Evolutionary conservation across 306 rosid genomes (phyloP).

Genomic region (Casuarina equisetifolia): DNA sequence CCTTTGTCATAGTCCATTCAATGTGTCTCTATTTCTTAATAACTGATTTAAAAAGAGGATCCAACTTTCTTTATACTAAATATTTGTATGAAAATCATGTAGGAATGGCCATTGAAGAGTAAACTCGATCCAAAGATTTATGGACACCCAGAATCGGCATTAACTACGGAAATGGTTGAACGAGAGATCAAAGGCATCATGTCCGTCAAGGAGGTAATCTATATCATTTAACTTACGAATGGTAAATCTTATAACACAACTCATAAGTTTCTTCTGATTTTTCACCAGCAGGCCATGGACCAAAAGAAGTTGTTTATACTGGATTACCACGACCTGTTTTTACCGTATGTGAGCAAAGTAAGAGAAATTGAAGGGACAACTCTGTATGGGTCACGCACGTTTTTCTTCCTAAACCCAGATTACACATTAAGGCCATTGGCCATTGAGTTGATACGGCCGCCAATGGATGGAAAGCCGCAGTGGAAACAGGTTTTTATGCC

Average conservation of each 20-base stretch:
- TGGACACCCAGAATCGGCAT: slow-evolving; percentile 68
- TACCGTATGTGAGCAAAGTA: slow-evolving; percentile 66
- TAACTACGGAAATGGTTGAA: slow-evolving; percentile 59
- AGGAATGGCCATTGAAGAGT: slow-evolving; percentile 53
- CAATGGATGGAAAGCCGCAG: slow-evolving; percentile 55
- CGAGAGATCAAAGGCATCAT: slow-evolving; percentile 50
- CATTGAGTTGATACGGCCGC: slow-evolving; percentile 78
- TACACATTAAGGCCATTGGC: slow-evolving; percentile 62
- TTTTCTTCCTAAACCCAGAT: slow-evolving; percentile 56
- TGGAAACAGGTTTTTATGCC: slow-evolving; percentile 69
- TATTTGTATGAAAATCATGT: not conserved
- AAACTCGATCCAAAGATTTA: slow-evolving; percentile 58
- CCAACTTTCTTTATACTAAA: too few species aligned
- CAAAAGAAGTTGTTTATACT: slow-evolving; percentile 55
- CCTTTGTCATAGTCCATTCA: too few species aligned
- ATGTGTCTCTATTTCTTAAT: too few species aligned
- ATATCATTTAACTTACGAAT: not conserved
- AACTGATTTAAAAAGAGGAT: too few species aligned
- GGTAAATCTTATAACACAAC: too few species aligned
- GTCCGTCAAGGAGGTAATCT: slow-evolving; percentile 52
- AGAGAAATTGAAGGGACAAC: slow-evolving; percentile 62
- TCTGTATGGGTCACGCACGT: slow-evolving; percentile 71
- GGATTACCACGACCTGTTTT: slow-evolving; percentile 26
- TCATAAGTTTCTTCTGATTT: not conserved
- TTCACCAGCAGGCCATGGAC: slow-evolving; percentile 48